A percentile compares a stretch with the other conserved stretches of the same genome.
phyloP scores from a whole-genome alignment of 805 yeast species.

The Candida easanensis region DNA sequence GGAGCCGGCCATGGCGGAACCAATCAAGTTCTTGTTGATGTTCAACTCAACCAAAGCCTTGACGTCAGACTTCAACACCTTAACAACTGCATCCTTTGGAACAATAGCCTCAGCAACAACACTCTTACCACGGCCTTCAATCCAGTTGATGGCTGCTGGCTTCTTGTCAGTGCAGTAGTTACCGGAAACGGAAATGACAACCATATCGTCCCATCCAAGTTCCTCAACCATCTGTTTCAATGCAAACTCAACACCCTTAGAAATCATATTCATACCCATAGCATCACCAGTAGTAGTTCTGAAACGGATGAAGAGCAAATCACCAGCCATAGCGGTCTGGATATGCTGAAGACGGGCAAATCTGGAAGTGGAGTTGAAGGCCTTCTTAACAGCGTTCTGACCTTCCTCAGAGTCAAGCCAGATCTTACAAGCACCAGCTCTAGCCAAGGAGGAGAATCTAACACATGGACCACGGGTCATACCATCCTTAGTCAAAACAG shows the following conservation, averaged over 20 bases:
- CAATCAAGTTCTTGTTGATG: conserved; percentile 84
- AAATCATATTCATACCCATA: conserved; percentile 99
- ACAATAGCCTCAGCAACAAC: conserved; percentile 94
- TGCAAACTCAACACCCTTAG: conserved; percentile 93
- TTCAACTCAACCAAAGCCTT: conserved; percentile 89
- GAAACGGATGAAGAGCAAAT: conserved; percentile 82
- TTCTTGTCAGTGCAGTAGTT: conserved; percentile 97
- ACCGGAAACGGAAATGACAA: conserved; percentile 88
- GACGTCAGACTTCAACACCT: conserved; percentile 88
- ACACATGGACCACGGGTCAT: conserved; percentile 99
- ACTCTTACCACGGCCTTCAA: conserved; percentile 98
- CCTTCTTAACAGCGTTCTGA: conserved; percentile 72
- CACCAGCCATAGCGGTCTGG: conserved; percentile 94
- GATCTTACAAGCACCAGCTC: conserved; percentile 92
- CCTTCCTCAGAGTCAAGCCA: conserved; percentile 98
- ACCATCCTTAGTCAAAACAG: conserved; percentile 93
- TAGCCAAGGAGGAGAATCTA: conserved; percentile 70
- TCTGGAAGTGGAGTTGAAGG: conserved; percentile 94
- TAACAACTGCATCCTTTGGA: conserved; percentile 75
- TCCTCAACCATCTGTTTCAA: conserved; percentile 81
- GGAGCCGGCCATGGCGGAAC: conserved; percentile 98
- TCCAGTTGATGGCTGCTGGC: conserved; percentile 98
- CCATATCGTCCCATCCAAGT: conserved; percentile 94
- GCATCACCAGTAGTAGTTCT: conserved; percentile 99
- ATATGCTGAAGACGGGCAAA: conserved; percentile 92